phyloP scores from a whole-genome alignment of 164 flowering plant genomes.

The Paratinospora sagittata region DNA sequence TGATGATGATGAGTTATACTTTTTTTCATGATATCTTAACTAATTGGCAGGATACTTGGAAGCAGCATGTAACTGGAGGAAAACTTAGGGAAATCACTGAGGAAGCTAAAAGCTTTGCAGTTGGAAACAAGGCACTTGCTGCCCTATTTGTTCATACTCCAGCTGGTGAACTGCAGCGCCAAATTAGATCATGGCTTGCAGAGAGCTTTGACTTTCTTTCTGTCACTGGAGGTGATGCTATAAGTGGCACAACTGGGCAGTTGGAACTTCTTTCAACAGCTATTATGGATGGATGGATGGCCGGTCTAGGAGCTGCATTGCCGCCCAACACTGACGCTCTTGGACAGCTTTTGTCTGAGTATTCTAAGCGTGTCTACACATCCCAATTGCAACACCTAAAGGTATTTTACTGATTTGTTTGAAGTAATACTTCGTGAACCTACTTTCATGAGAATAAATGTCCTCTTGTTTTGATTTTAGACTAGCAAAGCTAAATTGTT shows the following conservation, averaged over 20 bases:
- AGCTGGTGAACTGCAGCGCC: constrained; percentile 97
- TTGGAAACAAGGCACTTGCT: constrained; percentile 92
- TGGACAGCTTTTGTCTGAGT: constrained; percentile 86
- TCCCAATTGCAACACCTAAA: constrained; percentile 93
- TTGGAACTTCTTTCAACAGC: constrained; percentile 96
- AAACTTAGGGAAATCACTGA: constrained; percentile 94
- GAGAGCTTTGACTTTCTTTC: constrained; percentile 94
- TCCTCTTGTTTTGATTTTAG: neutral
- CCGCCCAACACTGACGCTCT: constrained; percentile 95
- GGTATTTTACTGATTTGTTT: constrained; percentile 33
- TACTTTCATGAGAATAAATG: neutral
- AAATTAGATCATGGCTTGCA: constrained; percentile 94
- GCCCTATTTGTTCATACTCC: constrained; percentile 99
- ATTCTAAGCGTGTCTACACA: constrained; percentile 82
- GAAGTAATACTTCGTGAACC: neutral
- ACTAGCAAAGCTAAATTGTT: neutral
- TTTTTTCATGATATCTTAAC: neutral
- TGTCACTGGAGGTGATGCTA: constrained; percentile 68
- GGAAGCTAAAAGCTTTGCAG: constrained; percentile 89
- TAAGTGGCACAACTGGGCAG: constrained; percentile 77
- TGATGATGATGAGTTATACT: neutral
- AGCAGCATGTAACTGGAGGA: constrained; percentile 94
- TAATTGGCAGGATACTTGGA: constrained; percentile 65
- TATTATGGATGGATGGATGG: constrained; percentile 99
- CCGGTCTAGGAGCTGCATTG: constrained; percentile 91